Evolutionary conservation across 305 asterid species (phyloP), one percentile per base, ranked within the genome.

Genomic region (Ilex paraguariensis): DNA sequence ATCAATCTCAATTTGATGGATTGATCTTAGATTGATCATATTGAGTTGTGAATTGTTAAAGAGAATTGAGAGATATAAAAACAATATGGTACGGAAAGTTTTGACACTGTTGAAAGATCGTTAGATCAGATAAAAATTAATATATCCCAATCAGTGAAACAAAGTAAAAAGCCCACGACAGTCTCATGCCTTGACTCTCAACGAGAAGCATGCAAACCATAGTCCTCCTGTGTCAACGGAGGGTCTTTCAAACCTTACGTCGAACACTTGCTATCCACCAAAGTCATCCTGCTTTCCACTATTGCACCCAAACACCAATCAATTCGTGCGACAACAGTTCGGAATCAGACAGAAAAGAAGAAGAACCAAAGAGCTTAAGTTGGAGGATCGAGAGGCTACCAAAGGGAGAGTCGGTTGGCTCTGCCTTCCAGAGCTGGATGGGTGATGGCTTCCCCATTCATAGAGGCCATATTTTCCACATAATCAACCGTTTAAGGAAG

Each of bases 351-450:
- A 70, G 31, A 39, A 56, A 63, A 62, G 45, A 13, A 68, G 76
- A 69, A 63, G 80, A 61, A 65, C 33, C 69, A 10, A 76, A 70
- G 67, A 82, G 75, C 73, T 77, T 92, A 70, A 84, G 96, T 77
- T 66, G 71, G 55, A 78, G 82, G 75, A 82, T 92, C 45, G 98
- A 90, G 75, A 85, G 80, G 53, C 70, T 92, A 57, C 73, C 63
- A 14, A 70, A 70, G 77, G 83, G 85, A 57, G 83, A 82, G 60
- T 59, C 91, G 8, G 83, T 92, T 53, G 78, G 81, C 48, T 70
- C 82, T 57, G 91, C 97, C 57, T 91, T 92, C 78, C 95, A 75
- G 70, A 67, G 90, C 73, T 92, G 97, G 98, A 89, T 89, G 98
- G 94, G 97, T 58, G 90, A 92, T 72, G 98, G 98, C 31, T 70